Percentiles rank a stretch among this genome's conserved stretches.
These are phyloP conservation scores for Ophiostoma montium DNA, from an alignment of 2,329 filamentous ascomycete genomes.

Conservation along the genomic window DNA sequence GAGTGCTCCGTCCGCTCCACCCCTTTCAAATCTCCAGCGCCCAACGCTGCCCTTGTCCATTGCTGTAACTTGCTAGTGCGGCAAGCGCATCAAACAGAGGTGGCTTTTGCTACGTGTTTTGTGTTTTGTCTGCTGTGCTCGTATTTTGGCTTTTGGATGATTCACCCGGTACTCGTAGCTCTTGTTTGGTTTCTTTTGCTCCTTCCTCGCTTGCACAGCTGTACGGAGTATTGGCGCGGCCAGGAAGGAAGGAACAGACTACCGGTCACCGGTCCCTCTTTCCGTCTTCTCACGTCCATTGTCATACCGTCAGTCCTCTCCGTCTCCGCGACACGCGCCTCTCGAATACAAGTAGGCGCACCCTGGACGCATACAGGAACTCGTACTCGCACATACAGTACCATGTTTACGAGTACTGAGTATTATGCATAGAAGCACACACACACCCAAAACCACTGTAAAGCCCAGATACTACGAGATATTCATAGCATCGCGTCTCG, in stretches of 20 bases:
- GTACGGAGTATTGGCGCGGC: too few species aligned
- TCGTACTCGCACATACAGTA: too few species aligned
- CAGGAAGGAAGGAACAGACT: too few species aligned
- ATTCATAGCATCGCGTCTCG: neutral
- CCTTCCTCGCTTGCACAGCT: too few species aligned
- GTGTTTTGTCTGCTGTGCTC: neutral
- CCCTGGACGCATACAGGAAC: too few species aligned
- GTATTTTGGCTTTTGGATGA: too few species aligned
- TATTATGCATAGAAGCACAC: neutral
- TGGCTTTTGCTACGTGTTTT: neutral
- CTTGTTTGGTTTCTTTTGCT: neutral
- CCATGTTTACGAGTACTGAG: too few species aligned
- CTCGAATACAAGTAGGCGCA: neutral
- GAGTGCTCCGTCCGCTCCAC: too few species aligned
- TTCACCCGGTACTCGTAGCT: too few species aligned
- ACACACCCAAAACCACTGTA: too few species aligned
- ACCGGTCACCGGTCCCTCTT: neutral
- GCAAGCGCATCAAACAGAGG: constrained; percentile 4
- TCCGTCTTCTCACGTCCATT: neutral
- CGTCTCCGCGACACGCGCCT: neutral
- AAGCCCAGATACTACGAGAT: neutral
- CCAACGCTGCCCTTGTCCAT: constrained; percentile 3
- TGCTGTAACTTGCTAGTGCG: constrained; percentile 10
- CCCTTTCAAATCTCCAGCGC: constrained; percentile 3
- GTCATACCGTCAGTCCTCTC: neutral